A percentile compares a stretch with the other conserved stretches of the same genome.
These are phyloP conservation scores for Tolypocladium endophyticum DNA, from an alignment of 2,329 filamentous ascomycete species.

Conservation along the genomic window DNA sequence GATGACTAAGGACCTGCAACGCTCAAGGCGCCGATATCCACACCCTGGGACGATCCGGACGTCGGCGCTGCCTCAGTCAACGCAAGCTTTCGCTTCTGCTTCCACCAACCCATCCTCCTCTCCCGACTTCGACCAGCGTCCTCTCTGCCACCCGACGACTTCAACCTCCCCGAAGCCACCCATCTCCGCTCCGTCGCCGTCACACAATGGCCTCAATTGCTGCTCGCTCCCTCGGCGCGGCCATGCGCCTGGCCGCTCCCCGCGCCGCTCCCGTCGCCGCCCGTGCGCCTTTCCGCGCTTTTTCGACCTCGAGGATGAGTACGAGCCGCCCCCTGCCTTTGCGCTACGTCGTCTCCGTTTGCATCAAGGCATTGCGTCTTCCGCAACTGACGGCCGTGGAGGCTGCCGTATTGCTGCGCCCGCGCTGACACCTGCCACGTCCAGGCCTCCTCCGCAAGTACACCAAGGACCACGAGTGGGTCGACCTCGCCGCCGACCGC, in stretches of 20 bases:
- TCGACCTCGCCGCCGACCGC: constrained; percentile 74
- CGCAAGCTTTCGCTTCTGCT: not conserved
- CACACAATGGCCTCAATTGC: constrained; percentile 49
- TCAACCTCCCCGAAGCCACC: not conserved
- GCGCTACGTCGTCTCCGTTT: not conserved
- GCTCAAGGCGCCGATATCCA: not conserved
- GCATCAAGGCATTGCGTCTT: not conserved
- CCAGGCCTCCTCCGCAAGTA: constrained; percentile 67
- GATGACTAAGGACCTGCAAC: not conserved
- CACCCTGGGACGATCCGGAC: not conserved
- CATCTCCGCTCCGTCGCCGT: not conserved
- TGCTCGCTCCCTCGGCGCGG: constrained; percentile 32
- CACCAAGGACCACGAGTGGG: constrained; percentile 97
- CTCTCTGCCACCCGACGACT: not conserved
- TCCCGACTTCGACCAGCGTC: not conserved
- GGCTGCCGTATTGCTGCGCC: not conserved
- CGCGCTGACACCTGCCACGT: not conserved
- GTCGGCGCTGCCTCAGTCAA: not conserved
- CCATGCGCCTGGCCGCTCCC: constrained; percentile 21
- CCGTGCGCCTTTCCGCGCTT: constrained; percentile 24
- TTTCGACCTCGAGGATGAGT: constrained; percentile 30
- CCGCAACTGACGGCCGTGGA: not conserved
- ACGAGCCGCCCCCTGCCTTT: constrained; percentile 7
- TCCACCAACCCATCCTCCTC: not conserved
- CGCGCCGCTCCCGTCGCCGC: constrained; percentile 29